Evolutionary conservation across 768 basidiomycete genomes (phyloP).

Genomic region (Lentinula detonsa): DNA sequence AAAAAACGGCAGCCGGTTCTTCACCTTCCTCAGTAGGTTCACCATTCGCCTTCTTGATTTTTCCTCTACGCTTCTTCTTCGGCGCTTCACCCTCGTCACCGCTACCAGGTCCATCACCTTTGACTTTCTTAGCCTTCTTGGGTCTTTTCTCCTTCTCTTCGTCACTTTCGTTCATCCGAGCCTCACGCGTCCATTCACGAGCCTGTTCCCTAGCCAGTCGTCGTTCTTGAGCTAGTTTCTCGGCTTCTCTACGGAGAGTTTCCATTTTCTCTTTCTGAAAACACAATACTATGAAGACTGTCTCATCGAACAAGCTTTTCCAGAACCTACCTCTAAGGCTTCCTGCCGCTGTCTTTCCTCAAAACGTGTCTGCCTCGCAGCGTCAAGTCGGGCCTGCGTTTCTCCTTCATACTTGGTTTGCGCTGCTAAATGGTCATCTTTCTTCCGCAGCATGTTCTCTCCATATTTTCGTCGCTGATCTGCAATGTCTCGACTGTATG

Average conservation of each 20-base stretch:
- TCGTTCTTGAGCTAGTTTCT: constrained; percentile 76
- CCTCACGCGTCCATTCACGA: constrained; percentile 68
- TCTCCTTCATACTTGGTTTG: constrained; percentile 73
- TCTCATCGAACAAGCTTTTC: neutral
- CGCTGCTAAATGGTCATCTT: constrained; percentile 69
- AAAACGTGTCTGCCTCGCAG: constrained; percentile 70
- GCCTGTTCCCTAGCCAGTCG: constrained; percentile 73
- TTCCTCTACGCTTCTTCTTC: constrained; percentile 69
- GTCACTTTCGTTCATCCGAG: constrained; percentile 61
- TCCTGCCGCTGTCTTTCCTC: constrained; percentile 70
- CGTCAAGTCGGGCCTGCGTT: constrained; percentile 64
- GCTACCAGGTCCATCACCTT: constrained; percentile 34
- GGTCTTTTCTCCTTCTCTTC: constrained; percentile 71
- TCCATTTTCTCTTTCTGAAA: constrained; percentile 56
- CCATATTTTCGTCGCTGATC: constrained; percentile 90
- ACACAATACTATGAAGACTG: neutral
- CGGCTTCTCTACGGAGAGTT: constrained; percentile 61
- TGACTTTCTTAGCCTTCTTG: constrained; percentile 49
- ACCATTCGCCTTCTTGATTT: constrained; percentile 49
- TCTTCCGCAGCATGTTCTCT: constrained; percentile 75
- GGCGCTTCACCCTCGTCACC: constrained; percentile 57
- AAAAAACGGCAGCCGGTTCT: constrained; percentile 56
- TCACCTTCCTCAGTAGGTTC: constrained; percentile 54
- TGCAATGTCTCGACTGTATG: constrained; percentile 83
- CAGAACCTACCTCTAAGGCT: constrained; percentile 52